These are phyloP conservation scores for Pelargonium fulgidum DNA, from an alignment of 441 rosid species.

Conservation along the genomic window DNA sequence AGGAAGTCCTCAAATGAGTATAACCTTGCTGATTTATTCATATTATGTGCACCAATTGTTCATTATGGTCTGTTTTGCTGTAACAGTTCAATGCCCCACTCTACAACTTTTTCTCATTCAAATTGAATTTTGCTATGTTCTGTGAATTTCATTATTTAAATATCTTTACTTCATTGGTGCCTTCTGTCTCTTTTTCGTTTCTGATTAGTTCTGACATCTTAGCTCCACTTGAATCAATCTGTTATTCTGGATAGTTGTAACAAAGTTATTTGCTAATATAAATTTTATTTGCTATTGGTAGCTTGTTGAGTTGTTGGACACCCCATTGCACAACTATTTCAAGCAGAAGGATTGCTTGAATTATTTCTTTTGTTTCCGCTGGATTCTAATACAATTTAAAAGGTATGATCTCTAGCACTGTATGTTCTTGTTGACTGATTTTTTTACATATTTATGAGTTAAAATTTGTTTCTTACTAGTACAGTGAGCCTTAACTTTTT, in stretches of 20 bases:
- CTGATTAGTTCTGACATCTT: background rate
- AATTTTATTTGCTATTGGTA: conserved; percentile 30
- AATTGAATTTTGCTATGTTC: background rate
- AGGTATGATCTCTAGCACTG: conserved; percentile 42
- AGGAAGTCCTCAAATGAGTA: background rate
- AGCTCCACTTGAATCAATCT: background rate
- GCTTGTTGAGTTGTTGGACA: conserved; percentile 91
- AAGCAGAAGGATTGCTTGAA: conserved; percentile 93
- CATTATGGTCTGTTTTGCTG: background rate
- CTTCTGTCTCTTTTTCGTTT: background rate
- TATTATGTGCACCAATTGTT: background rate
- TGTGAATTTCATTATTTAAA: background rate
- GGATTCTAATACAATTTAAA: conserved; percentile 92
- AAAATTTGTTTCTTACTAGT: background rate
- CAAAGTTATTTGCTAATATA: conserved; percentile 18
- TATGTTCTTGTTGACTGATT: background rate
- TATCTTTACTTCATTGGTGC: background rate
- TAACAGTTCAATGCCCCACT: background rate
- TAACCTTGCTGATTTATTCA: background rate
- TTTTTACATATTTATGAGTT: background rate
- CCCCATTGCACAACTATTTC: conserved; percentile 82
- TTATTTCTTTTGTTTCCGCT: conserved; percentile 99
- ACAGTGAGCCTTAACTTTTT: background rate
- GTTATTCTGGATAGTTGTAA: conserved; percentile 13
- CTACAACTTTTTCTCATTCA: background rate